Base-by-base conservation (phyloP, 2,329 filamentous ascomycete species). In the Aspergillus spinulosporus region DNA sequence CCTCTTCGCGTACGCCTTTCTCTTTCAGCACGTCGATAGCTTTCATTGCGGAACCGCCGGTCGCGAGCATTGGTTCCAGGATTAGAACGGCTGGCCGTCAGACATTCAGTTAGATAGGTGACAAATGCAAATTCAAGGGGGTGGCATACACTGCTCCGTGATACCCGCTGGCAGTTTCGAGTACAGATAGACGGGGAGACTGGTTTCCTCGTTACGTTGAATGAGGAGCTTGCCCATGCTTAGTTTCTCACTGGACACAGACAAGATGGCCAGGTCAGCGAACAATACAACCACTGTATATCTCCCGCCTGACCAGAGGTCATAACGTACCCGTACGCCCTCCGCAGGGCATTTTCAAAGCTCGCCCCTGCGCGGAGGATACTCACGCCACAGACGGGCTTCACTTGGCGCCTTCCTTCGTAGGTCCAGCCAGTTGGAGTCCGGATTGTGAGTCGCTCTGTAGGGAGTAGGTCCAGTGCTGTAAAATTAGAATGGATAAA, bases 191-290 rank as follows among this genome's bases (percentile, higher is more conserved):
- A 46, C 54, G 2, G 70, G 67, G 4, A 65, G 56, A 31, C 63
- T 62, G 1, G 68, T 72, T 32, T 62, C 58, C 52, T 71, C 70
- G 59, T 73, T 63, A 44, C 70, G 60, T 44, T 72, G 70, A 42
- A 72, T 73, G 12, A 73, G 58, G 28, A 72, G 64, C 52, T 70
- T 69, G 7, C 69, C 71, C 56, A 68, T 70, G 53, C 64, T 69
- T 34, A 72, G 47, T 3, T 65, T 64, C 0, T 66, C 68, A n/a
- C 67, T 63, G 29, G 2, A 36, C 5, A 3, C 12, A n/a, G 1
- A 14, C 4, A 54, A 2, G 31, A 21, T 21, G 21, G 21, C 21
- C 21, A 21, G 21, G 21, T 21, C 21, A 21, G 21, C 21, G 21
- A 21, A 21, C 21, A 21, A 21, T 21, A 21, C 21, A 21, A 21